Conservation (phyloP, 2,329 filamentous ascomycete species). For the Xylariales sp. region DNA sequence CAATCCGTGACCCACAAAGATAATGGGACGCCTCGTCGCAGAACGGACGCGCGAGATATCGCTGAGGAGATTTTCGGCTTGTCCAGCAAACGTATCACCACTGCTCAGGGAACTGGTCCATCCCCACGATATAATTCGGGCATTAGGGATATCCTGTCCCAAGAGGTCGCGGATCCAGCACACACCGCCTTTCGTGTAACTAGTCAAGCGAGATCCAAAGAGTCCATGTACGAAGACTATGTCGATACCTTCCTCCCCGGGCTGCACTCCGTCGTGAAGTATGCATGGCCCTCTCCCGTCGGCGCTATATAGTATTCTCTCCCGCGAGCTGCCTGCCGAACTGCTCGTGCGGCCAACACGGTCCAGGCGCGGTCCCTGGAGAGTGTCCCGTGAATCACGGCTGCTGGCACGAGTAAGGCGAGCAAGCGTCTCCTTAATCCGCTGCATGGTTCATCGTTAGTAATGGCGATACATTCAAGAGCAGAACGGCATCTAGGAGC, state of each 20-base stretch:
- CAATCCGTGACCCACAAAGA: conserved; percentile 49
- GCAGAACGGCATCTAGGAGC: conserved; percentile 16
- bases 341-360: conserved; percentile 47
- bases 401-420: conserved; percentile 45
- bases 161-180: conserved; percentile 49
- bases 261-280: conserved; percentile 42
- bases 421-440: conserved; percentile 49
- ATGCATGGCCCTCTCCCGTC: conserved; percentile 46
- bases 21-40: conserved; percentile 46
- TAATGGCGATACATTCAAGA: conserved; percentile 15
- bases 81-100: conserved; percentile 45
- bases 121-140: conserved; percentile 48
- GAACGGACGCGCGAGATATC: conserved; percentile 46
- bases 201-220: conserved; percentile 45
- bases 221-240: conserved; percentile 49
- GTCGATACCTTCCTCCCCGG: conserved; percentile 46
- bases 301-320: conserved; percentile 41
- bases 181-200: conserved; percentile 45
- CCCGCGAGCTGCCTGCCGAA: conserved; percentile 46
- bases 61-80: conserved; percentile 45
- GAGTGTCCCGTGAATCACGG: conserved; percentile 44
- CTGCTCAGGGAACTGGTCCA: conserved; percentile 42
- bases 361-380: conserved; percentile 44
- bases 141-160: conserved; percentile 44
- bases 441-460: conserved; percentile 47